Evolutionary conservation across 73 alveolate species (phyloP).

Genomic region (Paramecium primaurelia): DNA sequence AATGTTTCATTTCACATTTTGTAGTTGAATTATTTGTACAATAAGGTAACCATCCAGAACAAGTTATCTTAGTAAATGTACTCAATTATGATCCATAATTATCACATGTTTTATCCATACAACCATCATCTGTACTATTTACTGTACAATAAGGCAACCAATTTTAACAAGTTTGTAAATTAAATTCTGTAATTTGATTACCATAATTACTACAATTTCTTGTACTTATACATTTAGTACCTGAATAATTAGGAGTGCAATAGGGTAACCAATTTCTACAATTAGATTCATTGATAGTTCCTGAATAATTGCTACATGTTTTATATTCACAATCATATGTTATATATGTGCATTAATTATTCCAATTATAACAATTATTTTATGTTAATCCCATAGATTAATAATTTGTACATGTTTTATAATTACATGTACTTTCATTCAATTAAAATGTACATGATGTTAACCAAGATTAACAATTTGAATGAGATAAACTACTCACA

Average conservation of each 20-base stretch:
- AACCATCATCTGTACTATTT: neutral
- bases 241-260: neutral
- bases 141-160: slow-evolving; percentile 7
- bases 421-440: neutral
- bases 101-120: slow-evolving; percentile 3
- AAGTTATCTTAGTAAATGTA: neutral
- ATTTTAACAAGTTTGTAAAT: neutral
- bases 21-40: slow-evolving; percentile 5
- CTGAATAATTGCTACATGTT: neutral
- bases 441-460: neutral
- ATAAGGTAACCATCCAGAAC: slow-evolving; percentile 4
- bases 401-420: slow-evolving; percentile 16
- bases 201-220: neutral
- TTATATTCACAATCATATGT: slow-evolving; percentile 1
- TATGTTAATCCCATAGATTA: neutral
- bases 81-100: slow-evolving; percentile 6
- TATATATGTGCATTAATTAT: neutral
- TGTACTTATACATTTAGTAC: neutral
- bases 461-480: neutral
- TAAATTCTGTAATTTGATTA: neutral
- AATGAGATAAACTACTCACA: neutral
- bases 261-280: neutral
- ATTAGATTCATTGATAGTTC: neutral
- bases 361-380: neutral
- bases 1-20: neutral